These are phyloP conservation scores for Escovopsis sp. DNA, from an alignment of 2,329 filamentous ascomycete species.

Conservation along the genomic window DNA sequence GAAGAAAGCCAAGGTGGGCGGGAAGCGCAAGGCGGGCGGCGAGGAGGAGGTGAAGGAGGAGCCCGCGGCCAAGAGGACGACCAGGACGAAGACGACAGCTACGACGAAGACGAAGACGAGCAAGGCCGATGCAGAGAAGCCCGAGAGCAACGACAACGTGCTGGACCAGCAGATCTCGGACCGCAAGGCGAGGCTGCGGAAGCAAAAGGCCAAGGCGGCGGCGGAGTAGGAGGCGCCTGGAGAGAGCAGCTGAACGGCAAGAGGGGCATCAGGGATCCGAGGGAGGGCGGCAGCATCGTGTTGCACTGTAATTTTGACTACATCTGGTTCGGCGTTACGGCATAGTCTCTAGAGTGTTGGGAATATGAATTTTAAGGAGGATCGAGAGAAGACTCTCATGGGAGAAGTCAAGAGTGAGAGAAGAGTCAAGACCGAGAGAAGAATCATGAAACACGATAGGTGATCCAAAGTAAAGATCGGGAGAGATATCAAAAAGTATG, in stretches of 20 bases:
- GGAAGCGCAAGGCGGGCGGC: slow-evolving; percentile 11
- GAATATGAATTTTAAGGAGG: no score
- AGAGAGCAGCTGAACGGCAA: not conserved
- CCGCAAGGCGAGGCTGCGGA: slow-evolving; percentile 40
- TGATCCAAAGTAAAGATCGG: no score
- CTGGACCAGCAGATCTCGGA: slow-evolving; percentile 45
- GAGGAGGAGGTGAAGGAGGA: slow-evolving; percentile 30
- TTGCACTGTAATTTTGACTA: slow-evolving; percentile 4
- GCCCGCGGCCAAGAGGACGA: slow-evolving; percentile 19
- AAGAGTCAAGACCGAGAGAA: no score
- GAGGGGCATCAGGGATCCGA: not conserved
- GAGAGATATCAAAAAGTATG: no score
- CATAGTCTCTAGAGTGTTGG: slow-evolving; percentile 9
- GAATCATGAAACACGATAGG: no score
- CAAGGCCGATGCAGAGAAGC: slow-evolving; percentile 16
- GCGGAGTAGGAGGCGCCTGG: slow-evolving; percentile 21
- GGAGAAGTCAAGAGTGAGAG: no score
- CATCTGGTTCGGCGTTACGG: slow-evolving; percentile 17
- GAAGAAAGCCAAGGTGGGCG: slow-evolving; percentile 47
- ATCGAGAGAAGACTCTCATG: no score
- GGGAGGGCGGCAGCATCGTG: not conserved
- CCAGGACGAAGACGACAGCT: no score
- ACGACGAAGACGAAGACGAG: no score
- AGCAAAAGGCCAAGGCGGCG: slow-evolving; percentile 41
- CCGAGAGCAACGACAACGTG: slow-evolving; percentile 34